phyloP scores from a whole-genome alignment of 257 asterid genomes.

The Plectranthus barbatus region DNA sequence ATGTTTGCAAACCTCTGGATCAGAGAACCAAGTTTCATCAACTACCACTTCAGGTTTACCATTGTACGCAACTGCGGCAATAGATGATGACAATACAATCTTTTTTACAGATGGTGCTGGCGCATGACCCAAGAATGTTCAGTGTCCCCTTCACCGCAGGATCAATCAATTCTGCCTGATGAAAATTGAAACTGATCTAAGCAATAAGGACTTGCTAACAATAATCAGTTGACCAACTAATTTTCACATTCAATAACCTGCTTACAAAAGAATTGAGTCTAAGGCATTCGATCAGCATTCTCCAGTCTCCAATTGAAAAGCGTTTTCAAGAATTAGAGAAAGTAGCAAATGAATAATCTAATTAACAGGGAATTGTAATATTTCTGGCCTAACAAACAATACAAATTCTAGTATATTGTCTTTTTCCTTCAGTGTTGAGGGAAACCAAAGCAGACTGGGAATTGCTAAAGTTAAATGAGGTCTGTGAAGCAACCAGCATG shows the following conservation, averaged over 20 bases:
- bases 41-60: conserved; percentile 45
- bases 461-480: neutral
- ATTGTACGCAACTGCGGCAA: conserved; percentile 62
- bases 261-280: neutral
- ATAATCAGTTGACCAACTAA: neutral
- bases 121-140: conserved; percentile 69
- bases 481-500: neutral
- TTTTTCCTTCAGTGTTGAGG: too few relatives aligned
- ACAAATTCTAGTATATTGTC: neutral
- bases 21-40: conserved; percentile 72
- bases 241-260: neutral
- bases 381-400: neutral
- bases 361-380: neutral
- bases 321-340: neutral
- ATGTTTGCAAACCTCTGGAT: conserved; percentile 46
- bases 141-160: conserved; percentile 83
- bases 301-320: neutral
- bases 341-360: neutral
- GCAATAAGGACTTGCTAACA: conserved; percentile 6
- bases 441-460: neutral
- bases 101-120: conserved; percentile 50
- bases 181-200: conserved; percentile 17
- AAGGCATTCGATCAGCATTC: neutral
- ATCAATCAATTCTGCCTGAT: conserved; percentile 67
- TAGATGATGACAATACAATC: conserved; percentile 69